Base-by-base conservation (phyloP, 176 grass and related monocot species). In the Triticum urartu region DNA sequence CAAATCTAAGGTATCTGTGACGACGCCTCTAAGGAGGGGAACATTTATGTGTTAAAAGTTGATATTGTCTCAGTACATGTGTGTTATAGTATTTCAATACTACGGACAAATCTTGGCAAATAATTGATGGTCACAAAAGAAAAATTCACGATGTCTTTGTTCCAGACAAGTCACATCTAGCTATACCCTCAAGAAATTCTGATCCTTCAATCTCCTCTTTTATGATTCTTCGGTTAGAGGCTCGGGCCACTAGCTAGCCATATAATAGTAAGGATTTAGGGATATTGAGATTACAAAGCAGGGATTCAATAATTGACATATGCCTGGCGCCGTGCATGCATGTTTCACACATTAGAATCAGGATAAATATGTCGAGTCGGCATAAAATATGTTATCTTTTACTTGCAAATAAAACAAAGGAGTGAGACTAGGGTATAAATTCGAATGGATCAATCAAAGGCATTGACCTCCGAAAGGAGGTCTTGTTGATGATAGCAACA, bases 391-490 rank as follows among this genome's bases (percentile, higher is more conserved):
- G 45, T 64, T 78, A 14, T 42, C 13, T 69, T 40, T 72, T 64
- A 32, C 50, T 72, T 64, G 22, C 4, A 56, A 63, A 81, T 50
- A 77, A 59, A 77, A 81, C 45, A 64, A 56, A 54, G 8, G 11
- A 76, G 64, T 56, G 4, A 83, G 35, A 34, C 18, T 47, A 58
- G 13, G 1, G 80, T 60, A 90, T 85, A 82, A 85, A 85, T 85
- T 81, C 77, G 10, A 86, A 45, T 66, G 56, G 34, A 85, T 72
- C 40, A 34, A 69, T 68, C 35, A 88, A 72, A 78, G 32, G 72
- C 78, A 77, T 82, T 91, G 90, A 91, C 86, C 40, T 85, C 18
- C 17, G 1, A 78, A 91, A 78, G 25, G 54, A 77, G 70, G 86
- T 91, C 85, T 72, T 15, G 25, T 25, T 52, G 6, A 1, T 71